Percentiles rank a stretch among this genome's conserved stretches.
Evolutionary conservation across 75 land plant genomes (phyloP).

Genomic region (Cunninghamia lanceolata): DNA sequence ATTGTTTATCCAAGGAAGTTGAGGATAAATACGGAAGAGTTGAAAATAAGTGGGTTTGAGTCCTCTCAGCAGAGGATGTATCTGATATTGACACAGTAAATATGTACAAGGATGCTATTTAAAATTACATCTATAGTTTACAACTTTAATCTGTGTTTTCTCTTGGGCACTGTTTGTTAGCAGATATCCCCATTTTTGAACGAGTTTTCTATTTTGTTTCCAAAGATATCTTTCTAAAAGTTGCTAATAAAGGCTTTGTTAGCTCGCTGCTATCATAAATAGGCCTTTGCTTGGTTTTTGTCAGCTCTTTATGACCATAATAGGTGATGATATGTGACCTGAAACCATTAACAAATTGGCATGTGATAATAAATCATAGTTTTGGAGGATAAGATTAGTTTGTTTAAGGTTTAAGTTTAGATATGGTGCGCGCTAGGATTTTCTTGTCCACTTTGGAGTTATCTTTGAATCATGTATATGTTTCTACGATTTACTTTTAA

Average conservation of each 20-base stretch:
- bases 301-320: background rate
- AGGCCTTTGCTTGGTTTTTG: too few species aligned
- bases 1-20: background rate
- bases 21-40: background rate
- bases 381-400: too few species aligned
- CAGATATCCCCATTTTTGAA: background rate
- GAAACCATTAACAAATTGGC: too few species aligned
- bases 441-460: too few species aligned
- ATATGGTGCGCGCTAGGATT: too few species aligned
- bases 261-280: too few species aligned
- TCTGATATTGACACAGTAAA: background rate
- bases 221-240: background rate
- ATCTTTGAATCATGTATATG: too few species aligned
- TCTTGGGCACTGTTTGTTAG: background rate
- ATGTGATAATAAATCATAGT: too few species aligned
- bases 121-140: background rate
- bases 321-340: background rate
- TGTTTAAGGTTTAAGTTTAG: too few species aligned
- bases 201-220: background rate
- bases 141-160: background rate
- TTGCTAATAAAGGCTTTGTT: too few species aligned
- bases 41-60: conserved; percentile 1
- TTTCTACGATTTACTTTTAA: too few species aligned
- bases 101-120: background rate
- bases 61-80: background rate